Percentiles rank a stretch among this genome's conserved stretches.
phyloP scores from a whole-genome alignment of 148 eudicot species.

The Limonium bicolor region DNA sequence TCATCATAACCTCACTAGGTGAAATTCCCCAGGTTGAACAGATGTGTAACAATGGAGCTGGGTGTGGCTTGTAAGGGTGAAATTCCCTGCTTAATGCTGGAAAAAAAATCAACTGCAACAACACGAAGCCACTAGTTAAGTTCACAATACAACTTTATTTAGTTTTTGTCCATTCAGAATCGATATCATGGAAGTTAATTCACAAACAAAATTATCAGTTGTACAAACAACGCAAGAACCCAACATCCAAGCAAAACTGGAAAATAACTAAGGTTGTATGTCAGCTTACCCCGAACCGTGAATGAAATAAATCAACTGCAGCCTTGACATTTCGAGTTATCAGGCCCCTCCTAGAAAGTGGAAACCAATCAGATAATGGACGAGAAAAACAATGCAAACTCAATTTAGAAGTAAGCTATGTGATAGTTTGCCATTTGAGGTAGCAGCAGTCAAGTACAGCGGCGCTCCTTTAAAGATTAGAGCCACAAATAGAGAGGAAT shows the following conservation, averaged over 20 bases:
- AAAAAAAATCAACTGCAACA: conserved; percentile 50
- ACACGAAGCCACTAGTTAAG: background rate
- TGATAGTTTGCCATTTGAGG: too few relatives aligned
- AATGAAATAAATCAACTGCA: conserved; percentile 80
- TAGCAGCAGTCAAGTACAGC: too few relatives aligned
- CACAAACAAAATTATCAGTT: too few relatives aligned
- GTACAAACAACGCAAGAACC: too few relatives aligned
- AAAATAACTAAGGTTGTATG: too few relatives aligned
- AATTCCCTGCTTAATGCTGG: conserved; percentile 94
- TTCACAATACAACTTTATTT: too few relatives aligned
- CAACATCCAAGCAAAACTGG: too few relatives aligned
- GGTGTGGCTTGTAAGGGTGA: conserved; percentile 89
- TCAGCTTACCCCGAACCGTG: conserved; percentile 65
- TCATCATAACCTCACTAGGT: conserved; percentile 84
- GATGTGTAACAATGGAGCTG: conserved; percentile 85
- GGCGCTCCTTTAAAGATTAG: too few relatives aligned
- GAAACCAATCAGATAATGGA: background rate
- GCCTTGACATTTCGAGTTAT: conserved; percentile 90
- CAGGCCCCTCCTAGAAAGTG: conserved; percentile 58
- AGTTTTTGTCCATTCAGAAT: too few relatives aligned
- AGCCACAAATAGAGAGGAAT: too few relatives aligned
- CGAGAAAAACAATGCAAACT: background rate
- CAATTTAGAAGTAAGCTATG: too few relatives aligned
- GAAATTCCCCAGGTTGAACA: conserved; percentile 65
- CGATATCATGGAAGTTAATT: too few relatives aligned